phyloP scores from a whole-genome alignment of 1,139 yeast species.

The Sugiyamaella grinbergsii region DNA sequence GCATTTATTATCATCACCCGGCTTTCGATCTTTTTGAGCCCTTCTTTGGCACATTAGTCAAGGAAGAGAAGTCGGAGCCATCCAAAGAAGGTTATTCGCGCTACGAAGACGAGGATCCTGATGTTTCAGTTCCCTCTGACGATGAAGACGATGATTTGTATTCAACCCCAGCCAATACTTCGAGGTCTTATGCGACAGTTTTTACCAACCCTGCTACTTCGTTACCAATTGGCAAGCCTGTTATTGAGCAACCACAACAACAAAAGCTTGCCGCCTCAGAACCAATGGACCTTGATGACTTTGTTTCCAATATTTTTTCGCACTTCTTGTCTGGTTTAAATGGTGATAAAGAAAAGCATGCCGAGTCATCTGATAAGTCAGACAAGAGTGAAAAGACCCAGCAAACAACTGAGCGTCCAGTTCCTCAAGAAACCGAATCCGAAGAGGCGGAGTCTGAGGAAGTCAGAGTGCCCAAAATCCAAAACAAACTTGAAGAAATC shows the following conservation, averaged over 20 bases:
- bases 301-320: constrained; percentile 18
- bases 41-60: constrained; percentile 7
- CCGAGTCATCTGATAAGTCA: not conserved
- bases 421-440: constrained; percentile 4
- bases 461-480: not conserved
- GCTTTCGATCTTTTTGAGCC: constrained; percentile 21
- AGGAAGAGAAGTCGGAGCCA: constrained; percentile 7
- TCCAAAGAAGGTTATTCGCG: constrained; percentile 7
- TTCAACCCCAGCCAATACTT: constrained; percentile 1
- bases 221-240: constrained; percentile 3
- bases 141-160: constrained; percentile 20
- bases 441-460: constrained; percentile 10
- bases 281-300: constrained; percentile 20
- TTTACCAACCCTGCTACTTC: not conserved
- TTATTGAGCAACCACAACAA: not conserved
- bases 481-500: constrained; percentile 22
- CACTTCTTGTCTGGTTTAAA: constrained; percentile 11
- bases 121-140: constrained; percentile 20
- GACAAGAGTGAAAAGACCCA: not conserved
- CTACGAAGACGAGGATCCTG: constrained; percentile 22
- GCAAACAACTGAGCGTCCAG: not conserved
- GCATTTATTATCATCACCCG: constrained; percentile 19
- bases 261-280: constrained; percentile 5
- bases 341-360: not conserved
- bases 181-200: constrained; percentile 2